Evolutionary conservation across 148 eudicot species (phyloP), one percentile per base, ranked within the genome.

Genomic region (Nyssa sinensis): DNA sequence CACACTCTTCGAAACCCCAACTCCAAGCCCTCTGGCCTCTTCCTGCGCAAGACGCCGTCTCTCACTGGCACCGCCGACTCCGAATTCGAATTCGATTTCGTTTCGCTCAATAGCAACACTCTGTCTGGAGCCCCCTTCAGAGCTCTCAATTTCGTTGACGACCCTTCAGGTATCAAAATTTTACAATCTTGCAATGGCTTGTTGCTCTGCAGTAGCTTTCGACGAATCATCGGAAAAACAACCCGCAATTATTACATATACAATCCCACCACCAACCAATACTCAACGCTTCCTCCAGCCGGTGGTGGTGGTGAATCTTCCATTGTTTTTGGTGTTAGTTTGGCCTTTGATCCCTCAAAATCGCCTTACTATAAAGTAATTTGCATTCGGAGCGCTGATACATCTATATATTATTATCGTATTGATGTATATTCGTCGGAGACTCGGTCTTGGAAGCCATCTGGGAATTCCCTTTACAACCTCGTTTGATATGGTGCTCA

Each of bases 341-440:
- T 90, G n/a, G 88, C 86, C 58, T 90, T 84, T 59, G 91, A 86
- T 64, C 90, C 79, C 0, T n/a, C 63, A 0, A 72, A n/a, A 14
- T 86, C 79, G 10, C 53, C 70, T 0, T 69, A 64, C 64, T 90
- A 72, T 61, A 61, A 75, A 0, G 13, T 85, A 9, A 28, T 90
- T 0, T 58, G 80, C 25, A 71, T 80, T 3, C 53, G 61, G n/a
- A 61, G 21, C 24, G 32, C 63, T 3, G 29, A 12, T 1, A 11
- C n/a, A 0, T 67, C 53, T 17, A 32, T 37, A 3, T 16, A 39
- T 30, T 24, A 10, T 16, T 67, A 58, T 7, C 70, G 69, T 5
- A 73, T 89, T 3, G 79, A 81, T 29, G 44, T 84, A 0, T 90
- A 82, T 34, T 69, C 77, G 0, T 73, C 88, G 2, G 41, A 41